Evolutionary conservation across 1,284 basidiomycete genomes (phyloP).

Genomic region (Afroboletus lepidellus): DNA sequence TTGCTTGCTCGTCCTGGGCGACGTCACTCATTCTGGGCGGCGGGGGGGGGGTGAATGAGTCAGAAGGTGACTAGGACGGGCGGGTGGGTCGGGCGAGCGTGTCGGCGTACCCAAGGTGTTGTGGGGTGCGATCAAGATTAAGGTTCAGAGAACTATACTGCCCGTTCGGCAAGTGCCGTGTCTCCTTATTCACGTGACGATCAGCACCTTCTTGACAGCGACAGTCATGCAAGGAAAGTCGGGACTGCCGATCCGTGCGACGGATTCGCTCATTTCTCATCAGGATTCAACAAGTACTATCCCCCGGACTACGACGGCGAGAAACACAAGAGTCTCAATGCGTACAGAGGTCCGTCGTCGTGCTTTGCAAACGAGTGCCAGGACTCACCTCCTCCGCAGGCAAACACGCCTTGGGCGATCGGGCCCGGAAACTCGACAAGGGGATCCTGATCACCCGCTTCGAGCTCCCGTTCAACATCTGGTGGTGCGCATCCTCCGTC

Average conservation of each 20-base stretch:
- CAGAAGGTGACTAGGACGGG: conserved; percentile 70
- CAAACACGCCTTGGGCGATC: conserved; percentile 90
- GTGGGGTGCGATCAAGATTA: conserved; percentile 26
- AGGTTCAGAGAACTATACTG: conserved; percentile 20
- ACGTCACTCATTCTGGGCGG: conserved; percentile 93
- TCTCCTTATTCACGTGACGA: conserved; percentile 11
- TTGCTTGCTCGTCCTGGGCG: conserved; percentile 97
- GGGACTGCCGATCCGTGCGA: not conserved
- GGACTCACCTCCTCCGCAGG: conserved; percentile 48
- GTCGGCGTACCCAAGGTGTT: conserved; percentile 23
- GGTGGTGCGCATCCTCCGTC: conserved; percentile 68
- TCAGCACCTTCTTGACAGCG: not conserved
- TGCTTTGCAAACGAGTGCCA: not conserved
- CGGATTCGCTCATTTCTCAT: conserved; percentile 16
- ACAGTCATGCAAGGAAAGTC: conserved; percentile 40
- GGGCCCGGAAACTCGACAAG: conserved; percentile 90
- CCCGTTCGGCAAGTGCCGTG: conserved; percentile 20
- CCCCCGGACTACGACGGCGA: conserved; percentile 89
- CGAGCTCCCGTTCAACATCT: conserved; percentile 95
- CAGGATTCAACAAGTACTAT: conserved; percentile 90
- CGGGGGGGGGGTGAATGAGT: conserved; percentile 50
- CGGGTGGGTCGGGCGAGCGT: not conserved
- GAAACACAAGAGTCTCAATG: conserved; percentile 80
- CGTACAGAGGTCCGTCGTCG: conserved; percentile 58
- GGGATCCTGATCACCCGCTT: conserved; percentile 93